Base-by-base conservation (phyloP, 768 basidiomycete genomes). In the Clitopilus hobsonii region DNA sequence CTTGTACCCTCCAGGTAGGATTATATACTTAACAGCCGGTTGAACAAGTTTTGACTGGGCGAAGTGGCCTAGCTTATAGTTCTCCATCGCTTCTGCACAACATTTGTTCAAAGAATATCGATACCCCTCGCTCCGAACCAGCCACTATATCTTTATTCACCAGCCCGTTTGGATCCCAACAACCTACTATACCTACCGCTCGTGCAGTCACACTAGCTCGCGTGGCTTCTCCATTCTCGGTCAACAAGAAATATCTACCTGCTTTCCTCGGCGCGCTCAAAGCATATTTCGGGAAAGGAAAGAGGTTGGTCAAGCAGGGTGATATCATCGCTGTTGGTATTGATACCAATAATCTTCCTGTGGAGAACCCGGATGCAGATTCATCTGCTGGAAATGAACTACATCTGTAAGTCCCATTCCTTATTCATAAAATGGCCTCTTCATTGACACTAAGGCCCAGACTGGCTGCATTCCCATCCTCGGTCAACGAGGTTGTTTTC, bases 141-240 rank as follows among this genome's bases (percentile, higher is more conserved):
- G 55, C 55, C 16, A 58, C 63, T 41, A 66, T 83, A 20, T 58
- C 64, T 24, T 64, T 88, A 48, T 73, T 72, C 3, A 67, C 81
- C 3, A 84, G 81, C 56, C 84, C 88, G 5, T 86, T 88, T 60
- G 85, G 85, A 13, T 75, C 80, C 8, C 70, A 73, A 5, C 69
- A 73, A 53, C 86, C 86, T 25, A 68, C 76, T 6, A 73, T 94
- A 25, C 91, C 93, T 2, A 80, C 70, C 18, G 94, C 93, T 6
- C 74, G 72, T 52, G 72, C 81, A 1, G 70, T 95, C 20, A 89
- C 88, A 0, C 74, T 97, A 51, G 88, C 91, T 1, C 83, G 91
- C n/a, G 75, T 97, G 6, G 83, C 89, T 0, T 90, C 91, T 0
- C 85, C 90, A 0, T 69, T 84, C 53, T 84, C 89, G 1, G 83